A percentile compares a stretch with the other conserved stretches of the same genome.
Evolutionary conservation across 1,284 basidiomycete genomes (phyloP).

Genomic region (Cryptococcus jaspeensis): DNA sequence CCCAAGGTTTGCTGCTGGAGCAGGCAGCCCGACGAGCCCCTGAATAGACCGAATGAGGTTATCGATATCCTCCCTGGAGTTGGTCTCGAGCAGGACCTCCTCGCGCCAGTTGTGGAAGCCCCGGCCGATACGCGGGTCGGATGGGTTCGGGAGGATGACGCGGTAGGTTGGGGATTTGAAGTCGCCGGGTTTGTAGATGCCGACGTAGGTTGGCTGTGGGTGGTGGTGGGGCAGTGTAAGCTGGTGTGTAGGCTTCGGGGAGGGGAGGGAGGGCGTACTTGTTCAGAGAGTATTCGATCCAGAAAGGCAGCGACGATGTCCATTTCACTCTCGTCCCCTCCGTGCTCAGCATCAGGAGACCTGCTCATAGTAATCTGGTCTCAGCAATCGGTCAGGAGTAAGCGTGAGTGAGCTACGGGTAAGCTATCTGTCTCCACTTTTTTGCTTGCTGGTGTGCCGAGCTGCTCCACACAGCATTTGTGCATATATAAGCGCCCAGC

Average conservation of each 20-base stretch:
- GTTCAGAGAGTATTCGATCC: not conserved
- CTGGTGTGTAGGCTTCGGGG: no score
- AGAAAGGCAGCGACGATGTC: not conserved
- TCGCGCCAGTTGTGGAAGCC: conserved; percentile 16
- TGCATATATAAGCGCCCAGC: no score
- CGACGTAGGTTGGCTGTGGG: not conserved
- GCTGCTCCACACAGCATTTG: no score
- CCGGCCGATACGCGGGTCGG: not conserved
- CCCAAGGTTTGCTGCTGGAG: not conserved
- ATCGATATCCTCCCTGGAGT: conserved; percentile 12
- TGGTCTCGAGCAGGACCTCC: conserved; percentile 16
- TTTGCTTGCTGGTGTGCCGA: no score
- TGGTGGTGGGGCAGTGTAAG: not conserved
- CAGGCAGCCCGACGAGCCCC: conserved; percentile 9
- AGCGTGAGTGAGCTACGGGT: no score
- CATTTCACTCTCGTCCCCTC: no score
- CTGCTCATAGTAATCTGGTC: no score
- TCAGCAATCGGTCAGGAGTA: no score
- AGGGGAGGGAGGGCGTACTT: no score
- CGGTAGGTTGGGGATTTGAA: conserved; percentile 12
- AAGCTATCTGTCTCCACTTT: no score
- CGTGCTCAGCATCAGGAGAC: no score
- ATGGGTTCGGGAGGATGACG: conserved; percentile 12
- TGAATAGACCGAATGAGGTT: conserved; percentile 1
- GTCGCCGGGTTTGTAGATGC: conserved; percentile 11